Percentiles rank a stretch among this genome's conserved stretches.
These are phyloP conservation scores for Lasiosphaeria ovina DNA, from an alignment of 495 filamentous ascomycete genomes.

Conservation along the genomic window DNA sequence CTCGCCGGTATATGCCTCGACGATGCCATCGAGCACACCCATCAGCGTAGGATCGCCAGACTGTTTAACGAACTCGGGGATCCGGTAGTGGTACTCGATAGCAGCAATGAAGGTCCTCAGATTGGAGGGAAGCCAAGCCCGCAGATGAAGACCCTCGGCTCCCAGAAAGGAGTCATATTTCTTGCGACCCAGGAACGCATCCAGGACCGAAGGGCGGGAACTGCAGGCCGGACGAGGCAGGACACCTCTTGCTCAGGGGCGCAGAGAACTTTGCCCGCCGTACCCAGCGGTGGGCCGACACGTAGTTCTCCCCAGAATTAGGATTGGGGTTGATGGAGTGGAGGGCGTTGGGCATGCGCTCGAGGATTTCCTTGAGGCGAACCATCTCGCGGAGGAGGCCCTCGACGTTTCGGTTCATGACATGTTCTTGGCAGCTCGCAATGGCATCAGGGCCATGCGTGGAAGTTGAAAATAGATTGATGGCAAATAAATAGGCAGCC, in stretches of 20 bases:
- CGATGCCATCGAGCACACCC: constrained; percentile 48
- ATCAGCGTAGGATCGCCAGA: constrained; percentile 44
- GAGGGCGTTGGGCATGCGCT: constrained; percentile 51
- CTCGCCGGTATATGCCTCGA: constrained; percentile 50
- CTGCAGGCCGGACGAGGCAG: constrained; percentile 50
- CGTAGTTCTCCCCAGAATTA: constrained; percentile 46
- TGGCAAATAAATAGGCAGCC: too few species aligned
- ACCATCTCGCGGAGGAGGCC: constrained; percentile 48
- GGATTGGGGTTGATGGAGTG: constrained; percentile 53
- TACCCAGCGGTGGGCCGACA: constrained; percentile 41
- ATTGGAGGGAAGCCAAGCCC: constrained; percentile 51
- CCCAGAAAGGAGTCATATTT: constrained; percentile 52
- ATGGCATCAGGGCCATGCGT: constrained; percentile 42
- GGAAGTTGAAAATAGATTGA: background rate
- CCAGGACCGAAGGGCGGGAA: constrained; percentile 52
- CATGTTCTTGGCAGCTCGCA: constrained; percentile 51
- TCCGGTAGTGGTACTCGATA: constrained; percentile 48
- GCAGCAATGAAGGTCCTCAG: constrained; percentile 51
- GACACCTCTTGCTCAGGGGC: constrained; percentile 48
- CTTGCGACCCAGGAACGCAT: constrained; percentile 49
- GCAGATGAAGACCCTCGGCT: constrained; percentile 46
- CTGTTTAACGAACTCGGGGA: constrained; percentile 48
- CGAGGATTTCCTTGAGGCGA: constrained; percentile 48
- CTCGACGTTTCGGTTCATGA: constrained; percentile 50
- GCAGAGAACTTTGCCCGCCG: constrained; percentile 51